A percentile compares a stretch with the other conserved stretches of the same genome.
These are phyloP conservation scores for Diaporthe caulivora DNA, from an alignment of 2,329 filamentous ascomycete species.

Conservation along the genomic window DNA sequence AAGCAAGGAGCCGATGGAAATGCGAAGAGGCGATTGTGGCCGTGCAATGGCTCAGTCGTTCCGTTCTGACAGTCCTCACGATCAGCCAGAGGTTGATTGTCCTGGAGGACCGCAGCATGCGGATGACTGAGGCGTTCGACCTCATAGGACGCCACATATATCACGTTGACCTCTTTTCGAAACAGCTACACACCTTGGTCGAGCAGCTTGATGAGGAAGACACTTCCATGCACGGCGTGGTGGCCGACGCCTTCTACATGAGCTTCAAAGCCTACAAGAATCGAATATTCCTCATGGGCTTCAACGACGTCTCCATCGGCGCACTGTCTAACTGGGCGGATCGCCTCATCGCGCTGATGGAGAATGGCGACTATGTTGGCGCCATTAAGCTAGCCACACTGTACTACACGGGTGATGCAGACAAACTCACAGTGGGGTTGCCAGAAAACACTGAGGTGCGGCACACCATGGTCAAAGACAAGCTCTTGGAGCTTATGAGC, in stretches of 20 bases:
- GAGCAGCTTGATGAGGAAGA: slow-evolving; percentile 92
- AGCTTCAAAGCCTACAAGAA: slow-evolving; percentile 97
- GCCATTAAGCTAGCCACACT: slow-evolving; percentile 91
- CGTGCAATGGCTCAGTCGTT: slow-evolving; percentile 95
- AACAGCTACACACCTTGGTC: slow-evolving; percentile 85
- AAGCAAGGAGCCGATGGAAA: slow-evolving; percentile 87
- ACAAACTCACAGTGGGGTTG: slow-evolving; percentile 93
- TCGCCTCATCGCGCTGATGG: slow-evolving; percentile 91
- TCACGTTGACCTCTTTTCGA: slow-evolving; percentile 90
- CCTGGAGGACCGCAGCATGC: slow-evolving; percentile 88
- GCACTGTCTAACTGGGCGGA: slow-evolving; percentile 98
- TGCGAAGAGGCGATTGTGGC: slow-evolving; percentile 96
- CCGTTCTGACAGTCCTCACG: slow-evolving; percentile 90
- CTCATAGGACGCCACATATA: slow-evolving; percentile 93
- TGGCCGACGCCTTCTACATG: slow-evolving; percentile 98
- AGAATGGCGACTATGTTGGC: slow-evolving; percentile 93
- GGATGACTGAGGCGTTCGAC: slow-evolving; percentile 95
- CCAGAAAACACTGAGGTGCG: slow-evolving; percentile 84
- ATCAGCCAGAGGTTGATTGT: slow-evolving; percentile 95
- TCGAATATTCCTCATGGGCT: slow-evolving; percentile 90
- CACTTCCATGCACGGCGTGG: slow-evolving; percentile 90
- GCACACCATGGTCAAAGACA: slow-evolving; percentile 87
- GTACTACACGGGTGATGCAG: slow-evolving; percentile 91
- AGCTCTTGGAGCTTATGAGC: slow-evolving; percentile 91
- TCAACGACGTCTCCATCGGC: slow-evolving; percentile 91